Evolutionary conservation across 768 basidiomycete genomes (phyloP), one percentile per base, ranked within the genome.

Genomic region (Favolaschia claudopus): DNA sequence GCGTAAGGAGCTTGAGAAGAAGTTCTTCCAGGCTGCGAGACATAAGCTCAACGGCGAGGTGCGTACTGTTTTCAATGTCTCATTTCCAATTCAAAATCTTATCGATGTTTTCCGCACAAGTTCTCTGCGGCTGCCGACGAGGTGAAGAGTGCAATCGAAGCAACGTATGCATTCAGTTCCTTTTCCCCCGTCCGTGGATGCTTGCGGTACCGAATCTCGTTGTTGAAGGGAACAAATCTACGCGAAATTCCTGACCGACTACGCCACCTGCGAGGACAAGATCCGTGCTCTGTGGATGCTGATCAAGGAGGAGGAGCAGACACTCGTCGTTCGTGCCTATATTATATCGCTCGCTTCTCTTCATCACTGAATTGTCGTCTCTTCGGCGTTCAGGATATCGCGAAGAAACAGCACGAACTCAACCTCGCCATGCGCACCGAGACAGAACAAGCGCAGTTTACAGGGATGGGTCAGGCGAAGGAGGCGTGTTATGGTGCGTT

Each of bases 271-370:
- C 14, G 69, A 70, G 50, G 69, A 70, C 49, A 32, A 46, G n/a
- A 70, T 70, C 33, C 65, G 65, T 6, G 50, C 42, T 31, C 45
- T 70, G 17, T 70, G 67, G 69, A 39, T 55, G 47, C 54, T 58
- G 43, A 58, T 70, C 45, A 55, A 55, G 45, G 36, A 58, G 28
- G 67, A 64, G 34, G 63, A 61, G 44, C 19, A 59, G 28, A 48
- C 34, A 14, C 53, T 68, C 19, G 19, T 54, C 5, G 67, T 64
- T 29, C 49, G 66, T 36, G 2, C 20, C 2, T 22, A n/a, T 1
- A 14, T 34, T 17, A 13, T 12, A 17, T 22, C 14, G 19, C 25
- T 25, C 43, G 10, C 36, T 22, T 14, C 17, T 7, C 8, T n/a
- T 14, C 20, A 27, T 37, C 12, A 22, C 25, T 10, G 4, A 32